Percentiles rank a stretch among this genome's conserved stretches.
These are phyloP conservation scores for Neoboletus magnificus DNA, from an alignment of 768 basidiomycete genomes.

Conservation along the genomic window DNA sequence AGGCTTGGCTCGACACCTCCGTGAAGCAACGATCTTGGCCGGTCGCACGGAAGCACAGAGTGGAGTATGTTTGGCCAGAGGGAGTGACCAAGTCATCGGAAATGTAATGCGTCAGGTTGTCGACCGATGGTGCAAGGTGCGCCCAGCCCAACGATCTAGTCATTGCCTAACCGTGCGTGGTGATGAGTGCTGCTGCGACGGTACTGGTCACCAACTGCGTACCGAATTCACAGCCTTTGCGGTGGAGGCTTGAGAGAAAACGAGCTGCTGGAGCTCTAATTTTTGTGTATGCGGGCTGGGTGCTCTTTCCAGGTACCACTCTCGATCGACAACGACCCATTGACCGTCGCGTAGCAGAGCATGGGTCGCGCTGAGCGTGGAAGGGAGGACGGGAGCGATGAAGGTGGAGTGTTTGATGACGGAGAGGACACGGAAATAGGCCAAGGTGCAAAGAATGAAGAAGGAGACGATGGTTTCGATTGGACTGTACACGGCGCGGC, in stretches of 20 bases:
- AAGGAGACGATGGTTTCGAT: conserved; percentile 91
- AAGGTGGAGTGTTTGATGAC: conserved; percentile 88
- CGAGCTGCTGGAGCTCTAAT: conserved; percentile 73
- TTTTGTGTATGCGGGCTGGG: conserved; percentile 32
- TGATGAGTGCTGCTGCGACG: conserved; percentile 1
- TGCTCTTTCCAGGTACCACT: conserved; percentile 42
- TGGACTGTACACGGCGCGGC: conserved; percentile 69
- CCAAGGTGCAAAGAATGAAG: conserved; percentile 85
- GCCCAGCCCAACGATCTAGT: conserved; percentile 35
- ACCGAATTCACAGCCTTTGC: conserved; percentile 37
- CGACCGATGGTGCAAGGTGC: conserved; percentile 41
- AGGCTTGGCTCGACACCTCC: conserved; percentile 30
- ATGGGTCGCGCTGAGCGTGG: conserved; percentile 53
- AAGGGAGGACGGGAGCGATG: conserved; percentile 53
- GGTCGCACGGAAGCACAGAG: conserved; percentile 47
- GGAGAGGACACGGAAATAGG: conserved; percentile 90
- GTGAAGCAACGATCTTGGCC: conserved; percentile 38
- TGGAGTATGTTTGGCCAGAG: conserved; percentile 46
- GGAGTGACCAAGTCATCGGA: conserved; percentile 38
- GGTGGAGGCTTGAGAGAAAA: conserved; percentile 50
- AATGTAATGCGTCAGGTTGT: conserved; percentile 50
- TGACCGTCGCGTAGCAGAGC: conserved; percentile 50
- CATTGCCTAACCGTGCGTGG: conserved; percentile 20
- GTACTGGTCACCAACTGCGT: conserved; percentile 6
- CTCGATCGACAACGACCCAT: conserved; percentile 63